A percentile compares a stretch with the other conserved stretches of the same genome.
phyloP scores from a whole-genome alignment of 495 filamentous ascomycete species.

The Neurospora sp. region DNA sequence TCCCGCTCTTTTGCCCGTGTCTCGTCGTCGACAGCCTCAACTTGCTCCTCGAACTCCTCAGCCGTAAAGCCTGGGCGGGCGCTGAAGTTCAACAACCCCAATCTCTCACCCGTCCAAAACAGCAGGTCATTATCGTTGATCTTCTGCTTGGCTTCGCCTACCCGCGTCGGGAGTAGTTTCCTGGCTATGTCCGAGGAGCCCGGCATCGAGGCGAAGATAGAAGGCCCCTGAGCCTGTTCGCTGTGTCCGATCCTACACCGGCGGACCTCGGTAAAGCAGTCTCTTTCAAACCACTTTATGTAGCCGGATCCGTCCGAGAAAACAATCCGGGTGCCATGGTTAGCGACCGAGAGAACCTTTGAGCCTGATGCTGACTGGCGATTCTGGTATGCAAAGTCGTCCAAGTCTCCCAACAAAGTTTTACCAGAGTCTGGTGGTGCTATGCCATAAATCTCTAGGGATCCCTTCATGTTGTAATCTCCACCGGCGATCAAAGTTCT shows the following conservation, averaged over 20 bases:
- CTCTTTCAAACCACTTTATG: slow-evolving; percentile 86
- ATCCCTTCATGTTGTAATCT: slow-evolving; percentile 91
- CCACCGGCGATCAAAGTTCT: slow-evolving; percentile 72
- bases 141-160: slow-evolving; percentile 16
- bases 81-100: slow-evolving; percentile 60
- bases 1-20: slow-evolving; percentile 32
- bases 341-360: slow-evolving; percentile 73
- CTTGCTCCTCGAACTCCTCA: slow-evolving; percentile 38
- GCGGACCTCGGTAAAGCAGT: slow-evolving; percentile 72
- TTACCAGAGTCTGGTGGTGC: slow-evolving; percentile 11
- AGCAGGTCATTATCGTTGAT: slow-evolving; percentile 55
- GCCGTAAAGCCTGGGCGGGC: slow-evolving; percentile 34
- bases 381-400: slow-evolving; percentile 45
- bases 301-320: slow-evolving; percentile 77
- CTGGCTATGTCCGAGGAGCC: slow-evolving; percentile 55
- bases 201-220: slow-evolving; percentile 39
- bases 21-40: slow-evolving; percentile 33
- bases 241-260: slow-evolving; percentile 57
- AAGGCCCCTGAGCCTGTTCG: slow-evolving; percentile 25
- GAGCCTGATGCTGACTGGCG: slow-evolving; percentile 72
- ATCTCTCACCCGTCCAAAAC: slow-evolving; percentile 72
- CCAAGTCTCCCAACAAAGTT: neutral
- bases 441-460: slow-evolving; percentile 77
- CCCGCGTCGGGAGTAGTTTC: slow-evolving; percentile 57
- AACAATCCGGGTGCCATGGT: slow-evolving; percentile 76